Base-by-base conservation (phyloP, 2,329 filamentous ascomycete genomes). In the Cercospora canescens region DNA sequence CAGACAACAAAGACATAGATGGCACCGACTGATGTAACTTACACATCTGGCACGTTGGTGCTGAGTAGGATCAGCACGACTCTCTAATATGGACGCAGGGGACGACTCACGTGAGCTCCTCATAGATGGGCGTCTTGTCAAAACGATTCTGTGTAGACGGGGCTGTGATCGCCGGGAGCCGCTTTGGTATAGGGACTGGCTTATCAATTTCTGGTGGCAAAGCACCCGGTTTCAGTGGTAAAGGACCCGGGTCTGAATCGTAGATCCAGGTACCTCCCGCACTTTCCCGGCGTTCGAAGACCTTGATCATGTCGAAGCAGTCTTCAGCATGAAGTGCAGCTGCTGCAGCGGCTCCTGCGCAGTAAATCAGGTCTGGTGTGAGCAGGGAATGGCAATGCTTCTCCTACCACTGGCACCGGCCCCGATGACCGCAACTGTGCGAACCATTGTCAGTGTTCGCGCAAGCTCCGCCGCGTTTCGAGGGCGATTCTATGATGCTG, bases 1-100 rank as follows among this genome's bases (percentile, higher is more conserved):
- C 16, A 16, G 24, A 26, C 2, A 16, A 52, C 6, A n/a, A 16
- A 24, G 45, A 30, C 16, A n/a, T 52, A 24, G 45, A 14, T 16
- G 21, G 24, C 24, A 52, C n/a, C 6, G 16, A 2, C 26, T 14
- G 24, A n/a, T 24, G 41, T 45, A 21, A 52, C 45, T 52, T 52
- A 52, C 45, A 86, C 82, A 41, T 84, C 81, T 0, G 85, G 85
- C 0, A 87, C 84, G 57, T 87, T 87, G 1, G 86, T 87, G 1
- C 64, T 66, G 24, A 8, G 11, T 21, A 4, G 2, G 5, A 9
- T 56, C 21, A 63, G 60, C 39, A 35, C 16, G 21, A 32, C 7
- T 6, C n/a, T 30, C n/a, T 12, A 7, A 21, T 6, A 56, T 9
- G 18, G 52, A 9, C 30, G 16, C 9, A 14, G 30, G 5, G 16